Base-by-base conservation (phyloP, 257 asterid species). In the Gentiana macrophylla region DNA sequence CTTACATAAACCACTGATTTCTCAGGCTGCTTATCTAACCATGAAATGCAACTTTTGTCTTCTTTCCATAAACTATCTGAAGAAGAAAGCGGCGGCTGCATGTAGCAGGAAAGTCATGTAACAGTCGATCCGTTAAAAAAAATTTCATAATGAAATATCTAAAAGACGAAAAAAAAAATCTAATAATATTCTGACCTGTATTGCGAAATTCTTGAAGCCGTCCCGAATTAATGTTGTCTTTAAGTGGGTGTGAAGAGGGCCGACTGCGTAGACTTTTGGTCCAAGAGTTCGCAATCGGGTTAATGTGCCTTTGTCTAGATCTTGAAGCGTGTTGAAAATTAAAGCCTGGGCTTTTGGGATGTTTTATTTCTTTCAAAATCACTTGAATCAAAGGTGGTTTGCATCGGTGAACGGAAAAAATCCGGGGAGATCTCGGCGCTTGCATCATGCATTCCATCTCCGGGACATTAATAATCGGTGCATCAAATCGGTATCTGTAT, bases 401-500 rank as follows among this genome's bases (percentile, higher is more conserved):
- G 72, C 12, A 69, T 64, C 66, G 2, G 36, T 38, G 45, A 62
- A 11, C 2, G 89, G 84, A 56, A 67, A 80, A 50, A 86, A 78
- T 73, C 75, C 62, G 0, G 95, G 93, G 13, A 86, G 80, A 68
- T 86, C 95, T 0, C 93, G 89, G 0, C 89, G 87, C 53, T n/a
- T 89, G 51, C 3, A 86, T 56, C 8, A 74, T 55, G 64, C 82
- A 82, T 69, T 79, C 93, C 82, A 79, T 72, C 11, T 83, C 95
- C 1, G 78, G 72, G 3, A 66, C 67, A 57, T 63, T 74, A 1
- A 6, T 51, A 13, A 83, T 56, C 0, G 70, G 52, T 56, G 64
- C 71, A 52, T 83, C 66, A 86, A 63, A 53, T 75, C 71, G 2
- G 70, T 75, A 34, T 72, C 93, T 82, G 57, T 57, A 46, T 38